Base-by-base conservation (phyloP, 139 green algal genomes). In the Micractinium conductrix region DNA sequence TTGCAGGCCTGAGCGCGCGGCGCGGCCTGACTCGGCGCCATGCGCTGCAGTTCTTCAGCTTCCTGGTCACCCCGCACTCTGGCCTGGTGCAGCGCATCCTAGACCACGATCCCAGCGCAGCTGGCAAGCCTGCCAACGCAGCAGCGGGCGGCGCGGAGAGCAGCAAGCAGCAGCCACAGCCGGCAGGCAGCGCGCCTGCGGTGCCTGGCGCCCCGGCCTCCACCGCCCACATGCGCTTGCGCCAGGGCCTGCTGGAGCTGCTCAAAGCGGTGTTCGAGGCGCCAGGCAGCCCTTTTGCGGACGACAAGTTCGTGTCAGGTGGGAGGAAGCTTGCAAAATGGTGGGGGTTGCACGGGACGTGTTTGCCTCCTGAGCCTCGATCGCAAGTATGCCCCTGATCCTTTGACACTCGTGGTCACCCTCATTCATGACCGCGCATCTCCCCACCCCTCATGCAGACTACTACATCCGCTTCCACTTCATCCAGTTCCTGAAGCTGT, bases 401-500 rank as follows among this genome's bases (percentile, higher is more conserved):
- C n/a, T n/a, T n/a, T n/a, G n/a, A n/a, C n/a, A n/a, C n/a, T n/a
- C n/a, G n/a, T n/a, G n/a, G n/a, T n/a, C n/a, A n/a, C n/a, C n/a
- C n/a, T n/a, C n/a, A n/a, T n/a, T n/a, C n/a, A n/a, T n/a, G n/a
- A n/a, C n/a, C n/a, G n/a, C n/a, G n/a, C n/a, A n/a, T n/a, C n/a
- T n/a, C n/a, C 35, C 40, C 14, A 12, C n/a, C 48, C 78, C 19
- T 50, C 0, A 7, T 72, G 84, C 87, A 76, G 88, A 92, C 74
- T 74, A 85, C 35, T 93, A 91, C 74, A 71, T 93, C 22, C 74
- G 84, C 19, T 71, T 87, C 43, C 88, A 92, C 76, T 91, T 91
- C 68, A 67, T 91, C 38, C 74, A 85, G 38, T 91, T 92, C 74
- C 78, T 90, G 4, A 88, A 89, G 65, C 70, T 92, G 12, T 92